phyloP scores from a whole-genome alignment of 345 rosid species.

The Draba incana region DNA sequence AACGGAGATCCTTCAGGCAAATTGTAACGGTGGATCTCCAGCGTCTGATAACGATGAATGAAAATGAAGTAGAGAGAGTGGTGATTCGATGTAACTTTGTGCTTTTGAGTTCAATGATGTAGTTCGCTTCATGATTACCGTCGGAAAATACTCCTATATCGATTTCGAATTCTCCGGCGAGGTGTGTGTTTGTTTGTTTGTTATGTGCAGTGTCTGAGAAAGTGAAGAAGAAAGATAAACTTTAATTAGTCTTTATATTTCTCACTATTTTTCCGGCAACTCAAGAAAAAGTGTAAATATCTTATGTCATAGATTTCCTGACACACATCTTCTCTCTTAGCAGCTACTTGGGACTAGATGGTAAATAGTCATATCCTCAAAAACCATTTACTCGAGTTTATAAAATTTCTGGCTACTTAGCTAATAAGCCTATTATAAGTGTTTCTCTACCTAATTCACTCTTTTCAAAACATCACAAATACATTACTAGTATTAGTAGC shows the following conservation, averaged over 20 bases:
- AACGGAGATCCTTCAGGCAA: slow-evolving; percentile 67
- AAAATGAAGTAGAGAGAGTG: slow-evolving; percentile 68
- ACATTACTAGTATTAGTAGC: too few relatives aligned
- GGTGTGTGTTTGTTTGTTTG: slow-evolving; percentile 17
- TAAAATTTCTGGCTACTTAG: too few relatives aligned
- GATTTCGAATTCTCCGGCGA: slow-evolving; percentile 26
- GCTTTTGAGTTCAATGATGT: slow-evolving; percentile 68
- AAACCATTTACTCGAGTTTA: too few relatives aligned
- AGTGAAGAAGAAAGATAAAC: slow-evolving; percentile 14
- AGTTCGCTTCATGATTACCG: slow-evolving; percentile 55
- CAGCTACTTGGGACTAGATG: too few relatives aligned
- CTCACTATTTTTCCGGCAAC: slow-evolving; percentile 32
- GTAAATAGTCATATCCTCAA: too few relatives aligned
- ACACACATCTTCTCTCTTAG: too few relatives aligned
- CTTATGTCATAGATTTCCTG: too few relatives aligned
- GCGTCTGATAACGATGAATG: slow-evolving; percentile 75
- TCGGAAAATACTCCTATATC: background rate
- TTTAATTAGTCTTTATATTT: slow-evolving; percentile 8
- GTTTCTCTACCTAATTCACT: too few relatives aligned
- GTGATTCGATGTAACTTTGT: slow-evolving; percentile 52
- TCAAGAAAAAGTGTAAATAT: slow-evolving; percentile 1
- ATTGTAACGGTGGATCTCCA: slow-evolving; percentile 57
- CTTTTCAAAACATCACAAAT: too few relatives aligned
- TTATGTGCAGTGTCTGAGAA: slow-evolving; percentile 35
- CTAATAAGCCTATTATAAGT: too few relatives aligned